Base-by-base conservation (phyloP, 2,329 filamentous ascomycete species). In the Aspergillus uvarum region DNA sequence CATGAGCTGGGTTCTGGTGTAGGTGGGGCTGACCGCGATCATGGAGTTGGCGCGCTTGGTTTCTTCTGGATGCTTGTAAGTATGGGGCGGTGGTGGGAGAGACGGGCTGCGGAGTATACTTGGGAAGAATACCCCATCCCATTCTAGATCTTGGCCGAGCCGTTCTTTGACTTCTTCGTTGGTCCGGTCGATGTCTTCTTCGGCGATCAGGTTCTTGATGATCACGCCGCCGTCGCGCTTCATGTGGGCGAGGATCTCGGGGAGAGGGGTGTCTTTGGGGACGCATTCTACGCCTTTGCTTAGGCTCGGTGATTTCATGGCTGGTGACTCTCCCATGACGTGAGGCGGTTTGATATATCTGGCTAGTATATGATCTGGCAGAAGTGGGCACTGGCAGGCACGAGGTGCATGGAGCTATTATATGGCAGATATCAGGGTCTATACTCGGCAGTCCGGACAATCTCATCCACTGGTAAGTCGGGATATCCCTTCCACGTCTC, bases 1-100 rank as follows among this genome's bases (percentile, higher is more conserved):
- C 65, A 70, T 70, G 16, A 72, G 10, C n/a, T 62, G 59, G 0
- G 60, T 60, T 4, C 24, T 51, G 14, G 51, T 58, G 31, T 58
- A 63, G 7, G 51, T 58, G 29, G 58, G 52, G 16, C 58, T 58
- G 0, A 26, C 21, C 3, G 51, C 61, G 19, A 63, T 61, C 4
- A 63, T n/a, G 3, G 54, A 54, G 5, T 52, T 52, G 12, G 55
- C 54, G 14, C 61, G 58, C 48, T 56, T 26, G 1, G 61, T 63
- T 60, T 63, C 44, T 12, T 50, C 61, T 63, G 35, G 14, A 44
- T 44, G 38, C 12, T 1, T 1, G 7, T 44, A 6, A 16, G 16
- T 53, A 3, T n/a, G 14, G 22, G 31, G n/a, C 16, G 14, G 22
- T 22, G 3, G 22, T 5, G 6, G 8, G n/a, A 10, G 24, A 19